Evolutionary conservation across 495 filamentous ascomycete genomes (phyloP).

Genomic region (Gamarada debralockiae): DNA sequence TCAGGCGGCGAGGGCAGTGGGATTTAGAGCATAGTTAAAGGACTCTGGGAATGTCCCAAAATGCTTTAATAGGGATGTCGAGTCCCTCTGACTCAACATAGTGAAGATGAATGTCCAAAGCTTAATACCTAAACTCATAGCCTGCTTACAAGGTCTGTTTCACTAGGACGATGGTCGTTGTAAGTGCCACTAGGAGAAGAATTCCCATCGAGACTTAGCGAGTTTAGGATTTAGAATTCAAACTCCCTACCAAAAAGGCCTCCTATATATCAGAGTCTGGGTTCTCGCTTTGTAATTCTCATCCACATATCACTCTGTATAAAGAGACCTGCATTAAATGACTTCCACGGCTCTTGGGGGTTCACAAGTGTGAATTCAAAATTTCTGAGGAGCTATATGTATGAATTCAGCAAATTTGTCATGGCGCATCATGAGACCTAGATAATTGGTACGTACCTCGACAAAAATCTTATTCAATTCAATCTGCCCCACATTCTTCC

Average conservation of each 20-base stretch:
- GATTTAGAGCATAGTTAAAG: no score
- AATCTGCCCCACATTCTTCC: constrained; percentile 38
- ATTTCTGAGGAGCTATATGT: neutral
- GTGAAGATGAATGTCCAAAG: no score
- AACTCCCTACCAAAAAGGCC: neutral
- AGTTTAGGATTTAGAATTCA: neutral
- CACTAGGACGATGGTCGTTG: neutral
- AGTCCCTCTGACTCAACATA: no score
- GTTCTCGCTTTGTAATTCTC: neutral
- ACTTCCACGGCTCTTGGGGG: neutral
- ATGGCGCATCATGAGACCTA: neutral
- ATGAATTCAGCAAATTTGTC: neutral
- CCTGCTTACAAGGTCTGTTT: neutral
- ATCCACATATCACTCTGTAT: neutral
- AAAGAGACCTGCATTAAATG: neutral
- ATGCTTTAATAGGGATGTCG: no score
- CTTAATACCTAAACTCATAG: neutral
- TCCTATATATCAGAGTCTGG: constrained; percentile 21
- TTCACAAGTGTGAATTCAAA: constrained; percentile 6
- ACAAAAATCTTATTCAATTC: constrained; percentile 52
- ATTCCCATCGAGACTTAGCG: no score
- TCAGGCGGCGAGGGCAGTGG: no score
- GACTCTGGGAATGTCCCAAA: no score
- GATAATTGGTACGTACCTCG: constrained; percentile 37
- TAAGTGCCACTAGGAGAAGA: neutral